A percentile compares a stretch with the other conserved stretches of the same genome.
phyloP scores from a whole-genome alignment of 1,139 yeast species.

The Candida sp. region DNA sequence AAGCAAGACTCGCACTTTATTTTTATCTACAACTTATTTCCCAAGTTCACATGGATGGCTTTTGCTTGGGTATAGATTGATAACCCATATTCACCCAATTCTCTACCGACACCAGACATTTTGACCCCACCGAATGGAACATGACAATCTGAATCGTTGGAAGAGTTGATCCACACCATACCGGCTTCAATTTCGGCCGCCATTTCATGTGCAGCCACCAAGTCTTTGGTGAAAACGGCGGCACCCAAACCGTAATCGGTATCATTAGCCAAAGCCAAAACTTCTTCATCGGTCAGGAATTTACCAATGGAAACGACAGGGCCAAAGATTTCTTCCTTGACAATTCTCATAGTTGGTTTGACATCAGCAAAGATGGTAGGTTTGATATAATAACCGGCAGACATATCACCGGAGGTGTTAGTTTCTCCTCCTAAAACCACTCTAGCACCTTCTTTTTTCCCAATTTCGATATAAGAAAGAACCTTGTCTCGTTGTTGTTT shows the following conservation, averaged over 20 bases:
- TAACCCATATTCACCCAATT: slow-evolving; percentile 81
- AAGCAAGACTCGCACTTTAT: no score
- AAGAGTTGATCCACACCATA: slow-evolving; percentile 59
- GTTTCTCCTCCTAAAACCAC: slow-evolving; percentile 45
- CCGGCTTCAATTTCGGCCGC: slow-evolving; percentile 49
- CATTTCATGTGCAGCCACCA: slow-evolving; percentile 42
- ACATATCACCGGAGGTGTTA: slow-evolving; percentile 31
- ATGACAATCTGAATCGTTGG: slow-evolving; percentile 73
- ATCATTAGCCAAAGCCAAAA: slow-evolving; percentile 45
- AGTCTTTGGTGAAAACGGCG: slow-evolving; percentile 70
- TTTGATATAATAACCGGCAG: slow-evolving; percentile 47
- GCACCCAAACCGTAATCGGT: slow-evolving; percentile 63
- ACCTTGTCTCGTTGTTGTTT: slow-evolving; percentile 63
- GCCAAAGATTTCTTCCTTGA: slow-evolving; percentile 58
- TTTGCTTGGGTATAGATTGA: slow-evolving; percentile 74
- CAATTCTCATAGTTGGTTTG: slow-evolving; percentile 48
- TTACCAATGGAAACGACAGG: slow-evolving; percentile 56
- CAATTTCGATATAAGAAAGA: slow-evolving; percentile 46
- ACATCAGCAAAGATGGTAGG: slow-evolving; percentile 58
- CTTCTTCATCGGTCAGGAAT: slow-evolving; percentile 53
- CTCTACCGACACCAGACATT: slow-evolving; percentile 85
- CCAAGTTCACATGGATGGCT: slow-evolving; percentile 70
- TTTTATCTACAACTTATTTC: slow-evolving; percentile 18
- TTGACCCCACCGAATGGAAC: slow-evolving; percentile 82
- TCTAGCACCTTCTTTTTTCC: slow-evolving; percentile 56